Conservation (phyloP, 2,329 filamentous ascomycete species). For the Rutstroemia sp. region DNA sequence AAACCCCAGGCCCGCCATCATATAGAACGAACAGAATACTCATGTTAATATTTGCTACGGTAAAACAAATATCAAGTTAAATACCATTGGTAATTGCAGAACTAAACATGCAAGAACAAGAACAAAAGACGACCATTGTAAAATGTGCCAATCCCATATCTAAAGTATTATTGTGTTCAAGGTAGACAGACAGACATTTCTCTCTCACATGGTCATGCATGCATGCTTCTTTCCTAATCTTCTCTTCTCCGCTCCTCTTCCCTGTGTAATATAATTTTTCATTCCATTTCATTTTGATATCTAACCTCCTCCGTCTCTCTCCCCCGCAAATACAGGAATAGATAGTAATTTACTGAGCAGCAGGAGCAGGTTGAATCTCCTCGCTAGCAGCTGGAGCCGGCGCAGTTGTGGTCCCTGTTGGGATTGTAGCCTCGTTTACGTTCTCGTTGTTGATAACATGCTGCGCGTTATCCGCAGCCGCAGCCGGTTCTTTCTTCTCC, state of each 20-base stretch:
- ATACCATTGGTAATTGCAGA: background rate
- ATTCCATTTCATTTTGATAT: background rate
- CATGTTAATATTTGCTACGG: background rate
- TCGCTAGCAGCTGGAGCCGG: constrained; percentile 13
- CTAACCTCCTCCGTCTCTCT: background rate
- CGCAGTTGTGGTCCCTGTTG: constrained; percentile 16
- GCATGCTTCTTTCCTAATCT: background rate
- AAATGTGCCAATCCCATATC: background rate
- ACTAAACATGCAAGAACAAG: background rate
- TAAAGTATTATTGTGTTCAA: constrained; percentile 1
- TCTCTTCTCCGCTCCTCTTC: background rate
- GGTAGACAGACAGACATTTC: background rate
- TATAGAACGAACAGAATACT: too few relatives aligned
- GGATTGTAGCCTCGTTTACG: constrained; percentile 19
- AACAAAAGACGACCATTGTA: background rate
- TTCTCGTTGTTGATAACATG: constrained; percentile 32
- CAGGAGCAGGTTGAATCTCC: constrained; percentile 19
- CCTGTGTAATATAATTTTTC: background rate
- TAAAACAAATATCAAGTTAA: background rate
- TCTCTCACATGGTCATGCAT: background rate
- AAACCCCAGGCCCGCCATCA: too few relatives aligned
- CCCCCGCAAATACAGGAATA: background rate
- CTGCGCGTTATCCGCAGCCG: constrained; percentile 38
- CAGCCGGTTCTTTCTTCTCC: background rate
- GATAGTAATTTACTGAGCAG: constrained; percentile 17